Evolutionary conservation across 2,329 filamentous ascomycete species (phyloP).

Genomic region (Scedosporium aurantiacum): DNA sequence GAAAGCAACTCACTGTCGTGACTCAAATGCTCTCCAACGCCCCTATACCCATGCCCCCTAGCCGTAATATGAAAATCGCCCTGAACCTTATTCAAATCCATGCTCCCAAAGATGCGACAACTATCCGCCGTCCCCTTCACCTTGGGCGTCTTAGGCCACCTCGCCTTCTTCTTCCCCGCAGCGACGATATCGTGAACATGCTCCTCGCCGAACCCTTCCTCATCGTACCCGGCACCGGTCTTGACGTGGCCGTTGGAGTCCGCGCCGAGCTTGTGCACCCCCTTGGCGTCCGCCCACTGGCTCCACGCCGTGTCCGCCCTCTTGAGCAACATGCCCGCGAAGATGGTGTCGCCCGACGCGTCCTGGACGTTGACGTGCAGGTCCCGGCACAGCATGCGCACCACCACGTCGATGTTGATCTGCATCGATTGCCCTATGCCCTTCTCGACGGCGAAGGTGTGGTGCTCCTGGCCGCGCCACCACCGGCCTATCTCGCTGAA

Average conservation of each 20-base stretch:
- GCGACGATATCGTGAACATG: constrained; percentile 87
- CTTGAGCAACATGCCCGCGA: constrained; percentile 63
- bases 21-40: constrained; percentile 57
- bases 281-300: constrained; percentile 67
- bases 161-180: constrained; percentile 50
- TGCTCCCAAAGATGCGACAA: constrained; percentile 79
- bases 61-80: constrained; percentile 98
- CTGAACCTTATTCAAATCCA: constrained; percentile 93
- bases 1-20: constrained; percentile 51
- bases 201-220: constrained; percentile 64
- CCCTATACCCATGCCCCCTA: constrained; percentile 85
- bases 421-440: constrained; percentile 78
- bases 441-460: constrained; percentile 90
- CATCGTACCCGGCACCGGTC: constrained; percentile 46
- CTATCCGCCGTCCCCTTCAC: constrained; percentile 52
- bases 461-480: constrained; percentile 74
- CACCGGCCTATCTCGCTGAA: constrained; percentile 70
- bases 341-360: constrained; percentile 80
- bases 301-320: constrained; percentile 71
- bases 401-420: constrained; percentile 89
- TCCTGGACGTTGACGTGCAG: constrained; percentile 97
- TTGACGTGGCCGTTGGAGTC: constrained; percentile 43
- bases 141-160: constrained; percentile 65
- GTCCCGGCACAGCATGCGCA: constrained; percentile 77
- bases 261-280: constrained; percentile 48